phyloP scores from a whole-genome alignment of 2,329 filamentous ascomycete species.

The Diaporthe citri region DNA sequence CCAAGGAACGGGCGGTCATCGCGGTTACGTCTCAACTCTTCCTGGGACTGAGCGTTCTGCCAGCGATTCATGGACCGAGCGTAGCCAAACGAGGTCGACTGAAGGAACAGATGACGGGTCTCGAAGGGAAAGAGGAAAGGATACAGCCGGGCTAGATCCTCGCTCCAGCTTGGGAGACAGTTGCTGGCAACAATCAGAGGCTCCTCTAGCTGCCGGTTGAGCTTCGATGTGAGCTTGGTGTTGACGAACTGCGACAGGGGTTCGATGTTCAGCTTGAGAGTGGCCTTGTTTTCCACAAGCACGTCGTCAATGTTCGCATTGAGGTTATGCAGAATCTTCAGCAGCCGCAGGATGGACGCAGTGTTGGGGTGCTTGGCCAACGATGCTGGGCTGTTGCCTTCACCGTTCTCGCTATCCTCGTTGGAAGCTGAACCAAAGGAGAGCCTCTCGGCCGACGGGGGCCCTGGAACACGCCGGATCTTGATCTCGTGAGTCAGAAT shows the following conservation, averaged over 20 bases:
- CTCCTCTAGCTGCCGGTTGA: slow-evolving; percentile 96
- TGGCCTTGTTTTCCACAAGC: slow-evolving; percentile 80
- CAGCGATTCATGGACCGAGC: slow-evolving; percentile 96
- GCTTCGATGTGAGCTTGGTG: slow-evolving; percentile 96
- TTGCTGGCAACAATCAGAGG: slow-evolving; percentile 97
- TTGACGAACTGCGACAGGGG: slow-evolving; percentile 96
- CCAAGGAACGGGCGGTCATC: slow-evolving; percentile 94
- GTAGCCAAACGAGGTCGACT: slow-evolving; percentile 98
- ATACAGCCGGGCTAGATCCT: slow-evolving; percentile 92
- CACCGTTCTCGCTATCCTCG: slow-evolving; percentile 63
- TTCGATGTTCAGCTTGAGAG: slow-evolving; percentile 80
- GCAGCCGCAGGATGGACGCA: slow-evolving; percentile 85
- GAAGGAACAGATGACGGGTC: slow-evolving; percentile 94
- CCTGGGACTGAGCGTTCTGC: slow-evolving; percentile 89
- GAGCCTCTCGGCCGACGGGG: slow-evolving; percentile 79
- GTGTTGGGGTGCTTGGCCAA: slow-evolving; percentile 87
- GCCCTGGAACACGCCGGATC: slow-evolving; percentile 87
- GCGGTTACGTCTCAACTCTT: slow-evolving; percentile 84
- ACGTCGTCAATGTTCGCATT: slow-evolving; percentile 96
- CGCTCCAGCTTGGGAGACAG: slow-evolving; percentile 94
- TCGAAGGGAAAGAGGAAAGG: slow-evolving; percentile 99
- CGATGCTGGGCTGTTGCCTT: slow-evolving; percentile 78
- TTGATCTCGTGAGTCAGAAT: slow-evolving; percentile 91
- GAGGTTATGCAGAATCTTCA: slow-evolving; percentile 91
- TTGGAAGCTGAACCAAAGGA: slow-evolving; percentile 69